phyloP scores from a whole-genome alignment of 257 asterid genomes.

The Salvia hispanica region DNA sequence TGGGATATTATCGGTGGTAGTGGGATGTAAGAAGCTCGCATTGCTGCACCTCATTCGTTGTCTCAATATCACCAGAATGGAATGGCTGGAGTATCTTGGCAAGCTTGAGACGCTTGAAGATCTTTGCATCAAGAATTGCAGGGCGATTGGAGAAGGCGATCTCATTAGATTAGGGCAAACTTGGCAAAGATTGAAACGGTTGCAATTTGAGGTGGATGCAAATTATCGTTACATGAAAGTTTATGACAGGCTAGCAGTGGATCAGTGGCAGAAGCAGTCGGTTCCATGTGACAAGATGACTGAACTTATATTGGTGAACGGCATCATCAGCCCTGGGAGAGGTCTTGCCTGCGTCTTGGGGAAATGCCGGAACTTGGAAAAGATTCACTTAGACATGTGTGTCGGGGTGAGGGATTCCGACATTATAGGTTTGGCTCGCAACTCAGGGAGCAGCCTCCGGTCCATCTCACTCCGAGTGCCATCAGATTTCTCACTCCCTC shows the following conservation, averaged over 20 bases:
- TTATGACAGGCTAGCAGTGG: constrained; percentile 60
- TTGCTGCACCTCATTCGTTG: constrained; percentile 68
- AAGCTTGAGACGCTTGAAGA: constrained; percentile 69
- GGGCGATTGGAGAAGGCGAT: constrained; percentile 85
- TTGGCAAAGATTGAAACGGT: constrained; percentile 58
- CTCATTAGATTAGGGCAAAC: constrained; percentile 62
- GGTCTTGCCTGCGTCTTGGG: constrained; percentile 86
- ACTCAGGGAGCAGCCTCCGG: constrained; percentile 60
- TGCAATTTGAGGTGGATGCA: constrained; percentile 84
- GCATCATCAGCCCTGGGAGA: constrained; percentile 75
- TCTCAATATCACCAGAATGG: constrained; percentile 58
- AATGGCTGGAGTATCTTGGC: constrained; percentile 87
- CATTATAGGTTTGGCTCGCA: constrained; percentile 58
- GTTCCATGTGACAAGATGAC: constrained; percentile 68
- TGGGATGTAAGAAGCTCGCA: constrained; percentile 64
- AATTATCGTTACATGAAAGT: constrained; percentile 74
- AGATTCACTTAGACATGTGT: constrained; percentile 71
- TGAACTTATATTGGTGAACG: constrained; percentile 73
- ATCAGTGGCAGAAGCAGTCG: constrained; percentile 67
- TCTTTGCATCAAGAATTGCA: constrained; percentile 76
- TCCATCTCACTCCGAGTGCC: constrained; percentile 72
- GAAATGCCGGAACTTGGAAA: constrained; percentile 68
- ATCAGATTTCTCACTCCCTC: constrained; percentile 64
- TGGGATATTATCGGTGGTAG: constrained; percentile 71
- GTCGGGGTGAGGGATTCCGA: constrained; percentile 79